These are phyloP conservation scores for Pseudonitzschia pungens DNA, from an alignment of 108 stramenopile genomes.

Conservation along the genomic window DNA sequence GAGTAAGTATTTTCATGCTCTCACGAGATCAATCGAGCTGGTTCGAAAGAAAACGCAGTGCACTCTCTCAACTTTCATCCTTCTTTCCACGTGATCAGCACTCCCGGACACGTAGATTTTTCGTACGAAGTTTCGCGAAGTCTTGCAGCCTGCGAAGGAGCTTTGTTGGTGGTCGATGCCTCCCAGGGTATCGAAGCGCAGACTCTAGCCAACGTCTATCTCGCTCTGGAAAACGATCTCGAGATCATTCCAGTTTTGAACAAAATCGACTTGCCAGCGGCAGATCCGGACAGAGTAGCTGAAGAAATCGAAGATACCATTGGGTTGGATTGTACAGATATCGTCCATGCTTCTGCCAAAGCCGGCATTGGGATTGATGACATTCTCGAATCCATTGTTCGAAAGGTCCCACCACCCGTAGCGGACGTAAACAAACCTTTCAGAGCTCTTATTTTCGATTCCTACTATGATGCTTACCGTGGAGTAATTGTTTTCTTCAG, in stretches of 20 bases:
- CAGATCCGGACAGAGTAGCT: constrained; percentile 93
- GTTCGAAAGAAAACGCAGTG: background rate
- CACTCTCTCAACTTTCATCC: background rate
- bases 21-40: background rate
- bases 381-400: constrained; percentile 92
- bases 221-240: constrained; percentile 95
- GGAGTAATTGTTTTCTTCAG: constrained; percentile 97
- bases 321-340: constrained; percentile 90
- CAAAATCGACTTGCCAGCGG: constrained; percentile 98
- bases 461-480: constrained; percentile 92
- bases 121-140: constrained; percentile 95
- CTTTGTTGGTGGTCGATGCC: constrained; percentile 96
- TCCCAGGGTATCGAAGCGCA: constrained; percentile 99
- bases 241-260: constrained; percentile 98
- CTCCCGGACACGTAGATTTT: constrained; percentile 96
- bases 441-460: constrained; percentile 96
- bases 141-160: constrained; percentile 99
- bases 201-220: constrained; percentile 97
- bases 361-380: constrained; percentile 92
- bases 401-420: constrained; percentile 83
- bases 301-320: constrained; percentile 94
- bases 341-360: constrained; percentile 89
- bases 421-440: constrained; percentile 45
- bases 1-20: constrained; percentile 59
- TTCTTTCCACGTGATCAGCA: constrained; percentile 45